A percentile compares a stretch with the other conserved stretches of the same genome.
phyloP scores from a whole-genome alignment of 345 rosid species.

The Hibiscus tridactylites region DNA sequence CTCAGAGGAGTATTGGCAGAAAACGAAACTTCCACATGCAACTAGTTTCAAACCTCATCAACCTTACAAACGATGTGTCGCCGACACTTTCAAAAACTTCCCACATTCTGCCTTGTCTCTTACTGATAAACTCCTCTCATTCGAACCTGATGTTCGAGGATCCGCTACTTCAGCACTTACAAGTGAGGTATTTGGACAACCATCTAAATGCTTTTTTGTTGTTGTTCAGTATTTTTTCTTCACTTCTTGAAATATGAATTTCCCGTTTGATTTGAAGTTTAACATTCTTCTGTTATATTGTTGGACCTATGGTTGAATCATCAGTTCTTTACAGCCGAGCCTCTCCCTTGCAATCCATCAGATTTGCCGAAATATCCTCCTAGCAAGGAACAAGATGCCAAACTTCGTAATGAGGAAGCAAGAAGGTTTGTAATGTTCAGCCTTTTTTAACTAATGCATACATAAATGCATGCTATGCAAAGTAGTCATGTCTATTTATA shows the following conservation, averaged over 20 bases:
- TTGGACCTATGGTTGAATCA: not conserved
- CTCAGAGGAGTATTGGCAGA: slow-evolving; percentile 71
- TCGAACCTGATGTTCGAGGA: slow-evolving; percentile 63
- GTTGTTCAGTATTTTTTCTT: not conserved
- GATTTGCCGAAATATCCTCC: slow-evolving; percentile 69
- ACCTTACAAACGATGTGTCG: slow-evolving; percentile 47
- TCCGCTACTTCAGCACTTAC: slow-evolving; percentile 49
- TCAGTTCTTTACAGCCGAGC: slow-evolving; percentile 58
- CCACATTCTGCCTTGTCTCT: slow-evolving; percentile 51
- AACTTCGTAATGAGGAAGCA: slow-evolving; percentile 45
- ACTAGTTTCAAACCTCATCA: slow-evolving; percentile 75
- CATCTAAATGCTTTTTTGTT: not conserved
- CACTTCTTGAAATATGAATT: not conserved
- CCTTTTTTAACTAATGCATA: not conserved
- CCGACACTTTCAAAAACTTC: slow-evolving; percentile 47
- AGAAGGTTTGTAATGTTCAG: slow-evolving; percentile 36
- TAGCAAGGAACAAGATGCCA: slow-evolving; percentile 76
- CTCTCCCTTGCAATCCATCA: slow-evolving; percentile 58
- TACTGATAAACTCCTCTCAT: slow-evolving; percentile 49
- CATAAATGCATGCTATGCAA: not conserved
- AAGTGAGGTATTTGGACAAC: slow-evolving; percentile 42
- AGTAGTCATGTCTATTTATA: not conserved
- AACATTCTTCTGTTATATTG: not conserved
- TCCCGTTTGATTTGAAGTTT: not conserved
- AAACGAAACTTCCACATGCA: slow-evolving; percentile 47